Percentiles rank a stretch among this genome's conserved stretches.
Evolutionary conservation across 129 eudicot species (phyloP).

Genomic region (Cynara cardunculus): DNA sequence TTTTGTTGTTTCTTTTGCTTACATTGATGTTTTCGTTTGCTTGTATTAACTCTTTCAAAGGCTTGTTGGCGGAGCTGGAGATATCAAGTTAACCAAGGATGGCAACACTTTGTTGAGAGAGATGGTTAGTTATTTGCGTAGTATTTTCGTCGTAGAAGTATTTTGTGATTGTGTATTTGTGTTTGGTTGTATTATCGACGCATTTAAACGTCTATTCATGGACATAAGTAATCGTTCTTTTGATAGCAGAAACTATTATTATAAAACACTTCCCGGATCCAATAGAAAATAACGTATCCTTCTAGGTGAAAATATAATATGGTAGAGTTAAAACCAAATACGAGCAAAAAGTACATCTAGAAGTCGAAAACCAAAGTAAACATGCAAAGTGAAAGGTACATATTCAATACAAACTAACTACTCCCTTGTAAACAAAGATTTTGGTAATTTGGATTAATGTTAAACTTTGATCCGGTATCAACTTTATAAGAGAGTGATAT

Average conservation of each 20-base stretch:
- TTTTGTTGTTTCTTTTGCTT: background rate
- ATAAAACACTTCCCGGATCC: background rate
- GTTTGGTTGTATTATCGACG: background rate
- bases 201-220: background rate
- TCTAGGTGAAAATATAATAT: background rate
- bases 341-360: background rate
- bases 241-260: background rate
- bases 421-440: background rate
- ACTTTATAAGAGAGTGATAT: background rate
- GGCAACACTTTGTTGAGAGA: constrained; percentile 90
- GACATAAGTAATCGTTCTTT: background rate
- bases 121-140: constrained; percentile 53
- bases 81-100: constrained; percentile 89
- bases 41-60: constrained; percentile 22
- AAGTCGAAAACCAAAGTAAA: background rate
- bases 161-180: background rate
- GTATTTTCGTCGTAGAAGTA: background rate
- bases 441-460: background rate
- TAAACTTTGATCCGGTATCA: background rate
- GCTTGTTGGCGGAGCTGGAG: constrained; percentile 99
- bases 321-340: background rate
- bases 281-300: background rate
- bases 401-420: background rate
- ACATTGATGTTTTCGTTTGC: background rate
- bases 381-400: background rate